Evolutionary conservation across 2,329 filamentous ascomycete genomes (phyloP).

Genomic region (Trichoderma endophyticum): DNA sequence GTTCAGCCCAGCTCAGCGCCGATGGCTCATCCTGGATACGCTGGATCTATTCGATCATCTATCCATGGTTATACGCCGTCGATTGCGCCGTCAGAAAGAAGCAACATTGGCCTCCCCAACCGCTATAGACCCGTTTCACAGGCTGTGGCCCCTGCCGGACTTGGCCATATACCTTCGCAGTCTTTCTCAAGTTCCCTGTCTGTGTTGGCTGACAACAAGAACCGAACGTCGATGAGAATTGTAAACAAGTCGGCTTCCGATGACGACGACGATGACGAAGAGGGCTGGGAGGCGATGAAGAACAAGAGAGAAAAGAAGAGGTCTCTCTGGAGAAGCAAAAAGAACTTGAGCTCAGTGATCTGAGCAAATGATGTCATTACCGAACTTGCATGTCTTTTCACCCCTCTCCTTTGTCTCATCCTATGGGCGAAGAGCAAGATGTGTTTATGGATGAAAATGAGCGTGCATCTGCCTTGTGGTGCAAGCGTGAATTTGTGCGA

Average conservation of each 20-base stretch:
- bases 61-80: constrained; percentile 74
- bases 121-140: constrained; percentile 88
- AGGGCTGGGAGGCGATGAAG: constrained; percentile 69
- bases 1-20: constrained; percentile 64
- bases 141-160: constrained; percentile 36
- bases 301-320: constrained; percentile 67
- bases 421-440: background rate
- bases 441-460: constrained; percentile 1
- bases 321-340: constrained; percentile 62
- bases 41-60: constrained; percentile 29
- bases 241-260: constrained; percentile 39
- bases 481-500: background rate
- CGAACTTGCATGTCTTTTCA: constrained; percentile 1
- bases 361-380: constrained; percentile 23
- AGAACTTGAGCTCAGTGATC: constrained; percentile 49
- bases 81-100: constrained; percentile 92
- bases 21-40: constrained; percentile 46
- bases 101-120: constrained; percentile 84
- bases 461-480: background rate
- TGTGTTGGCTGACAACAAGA: constrained; percentile 32
- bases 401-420: constrained; percentile 26
- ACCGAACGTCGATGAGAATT: constrained; percentile 37
- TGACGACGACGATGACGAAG: constrained; percentile 61
- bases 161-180: constrained; percentile 35
- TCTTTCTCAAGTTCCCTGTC: constrained; percentile 34